A percentile compares a stretch with the other conserved stretches of the same genome.
Evolutionary conservation across 352 stramenopile genomes (phyloP).

Genomic region (Phytophthora kernoviae): DNA sequence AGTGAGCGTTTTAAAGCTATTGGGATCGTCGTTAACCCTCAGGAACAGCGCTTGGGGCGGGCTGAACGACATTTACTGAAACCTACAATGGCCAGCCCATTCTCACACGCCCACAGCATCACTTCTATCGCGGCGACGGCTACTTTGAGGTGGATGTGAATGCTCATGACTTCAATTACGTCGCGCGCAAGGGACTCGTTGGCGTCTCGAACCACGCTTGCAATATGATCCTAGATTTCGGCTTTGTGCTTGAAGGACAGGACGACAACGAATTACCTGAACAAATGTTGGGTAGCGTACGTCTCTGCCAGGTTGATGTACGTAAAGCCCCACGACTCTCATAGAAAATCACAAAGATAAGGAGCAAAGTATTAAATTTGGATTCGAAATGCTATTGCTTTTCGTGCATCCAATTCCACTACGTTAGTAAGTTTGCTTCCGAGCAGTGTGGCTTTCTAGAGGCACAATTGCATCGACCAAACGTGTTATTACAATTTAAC

Average conservation of each 20-base stretch:
- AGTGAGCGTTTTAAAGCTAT: slow-evolving; percentile 86
- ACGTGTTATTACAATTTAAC: too few relatives aligned
- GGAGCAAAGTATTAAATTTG: too few relatives aligned
- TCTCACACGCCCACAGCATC: slow-evolving; percentile 78
- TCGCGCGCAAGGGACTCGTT: slow-evolving; percentile 74
- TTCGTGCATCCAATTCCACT: too few relatives aligned
- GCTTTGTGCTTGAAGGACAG: slow-evolving; percentile 81
- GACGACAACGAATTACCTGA: slow-evolving; percentile 79
- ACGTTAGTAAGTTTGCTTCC: too few relatives aligned
- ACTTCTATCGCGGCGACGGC: slow-evolving; percentile 66
- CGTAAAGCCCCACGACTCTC: slow-evolving; percentile 44
- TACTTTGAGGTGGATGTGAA: slow-evolving; percentile 89
- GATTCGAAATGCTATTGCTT: too few relatives aligned
- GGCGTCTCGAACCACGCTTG: slow-evolving; percentile 76
- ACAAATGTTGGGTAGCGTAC: slow-evolving; percentile 76
- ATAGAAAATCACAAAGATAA: slow-evolving; percentile 18
- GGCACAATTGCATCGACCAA: too few relatives aligned
- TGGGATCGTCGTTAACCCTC: slow-evolving; percentile 76
- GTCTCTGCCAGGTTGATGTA: slow-evolving; percentile 80
- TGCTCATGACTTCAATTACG: slow-evolving; percentile 85
- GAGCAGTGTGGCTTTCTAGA: too few relatives aligned
- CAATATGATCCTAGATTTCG: slow-evolving; percentile 87
- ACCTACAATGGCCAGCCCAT: slow-evolving; percentile 87
- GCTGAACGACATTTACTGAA: slow-evolving; percentile 77
- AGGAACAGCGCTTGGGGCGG: slow-evolving; percentile 70